These are phyloP conservation scores for Trichoderma simmonsii DNA, from an alignment of 2,329 filamentous ascomycete genomes.

Conservation along the genomic window DNA sequence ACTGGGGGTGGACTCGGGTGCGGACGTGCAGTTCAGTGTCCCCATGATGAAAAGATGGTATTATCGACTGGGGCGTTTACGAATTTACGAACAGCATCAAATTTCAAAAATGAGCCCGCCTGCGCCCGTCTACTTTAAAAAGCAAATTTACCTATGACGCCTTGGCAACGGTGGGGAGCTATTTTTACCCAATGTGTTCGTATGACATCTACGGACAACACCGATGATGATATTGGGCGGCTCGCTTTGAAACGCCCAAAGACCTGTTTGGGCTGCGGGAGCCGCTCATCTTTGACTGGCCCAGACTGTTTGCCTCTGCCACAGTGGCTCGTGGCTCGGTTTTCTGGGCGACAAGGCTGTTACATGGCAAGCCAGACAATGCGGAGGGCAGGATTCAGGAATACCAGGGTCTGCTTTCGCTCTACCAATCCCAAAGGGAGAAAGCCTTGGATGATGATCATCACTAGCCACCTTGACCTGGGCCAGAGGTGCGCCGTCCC, in stretches of 20 bases:
- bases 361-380: neutral
- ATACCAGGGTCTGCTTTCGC: neutral
- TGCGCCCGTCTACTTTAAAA: conserved; percentile 7
- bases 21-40: conserved; percentile 34
- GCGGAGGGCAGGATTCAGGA: conserved; percentile 7
- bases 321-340: conserved; percentile 14
- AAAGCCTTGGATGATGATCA: conserved; percentile 9
- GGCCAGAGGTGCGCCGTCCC: conserved; percentile 6
- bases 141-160: conserved; percentile 1
- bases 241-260: conserved; percentile 2
- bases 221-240: conserved; percentile 6
- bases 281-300: conserved; percentile 16
- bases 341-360: neutral
- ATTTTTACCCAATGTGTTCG: neutral
- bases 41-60: neutral
- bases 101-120: neutral
- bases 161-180: conserved; percentile 6
- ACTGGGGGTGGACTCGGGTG: conserved; percentile 44
- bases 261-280: conserved; percentile 7
- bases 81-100: neutral
- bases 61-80: neutral
- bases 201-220: neutral
- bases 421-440: neutral
- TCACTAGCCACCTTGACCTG: conserved; percentile 1
- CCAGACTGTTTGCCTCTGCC: neutral